Evolutionary conservation across 1,139 yeast genomes (phyloP).

Genomic region (Geotrichum carabidarum): DNA sequence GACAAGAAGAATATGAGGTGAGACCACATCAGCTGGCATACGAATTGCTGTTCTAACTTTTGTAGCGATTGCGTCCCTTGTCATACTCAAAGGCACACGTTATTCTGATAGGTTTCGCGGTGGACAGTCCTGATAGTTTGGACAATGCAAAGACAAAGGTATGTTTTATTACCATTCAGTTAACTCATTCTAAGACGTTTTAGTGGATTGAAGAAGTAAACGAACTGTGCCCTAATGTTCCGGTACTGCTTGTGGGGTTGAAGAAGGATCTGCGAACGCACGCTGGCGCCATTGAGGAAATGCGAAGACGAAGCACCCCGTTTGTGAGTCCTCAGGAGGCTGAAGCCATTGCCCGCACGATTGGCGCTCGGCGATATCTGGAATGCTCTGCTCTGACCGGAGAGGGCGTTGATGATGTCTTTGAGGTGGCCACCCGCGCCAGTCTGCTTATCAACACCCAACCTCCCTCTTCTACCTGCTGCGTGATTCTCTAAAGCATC

Average conservation of each 20-base stretch:
- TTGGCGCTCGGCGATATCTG: constrained; percentile 79
- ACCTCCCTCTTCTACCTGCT: constrained; percentile 10
- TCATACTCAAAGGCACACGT: constrained; percentile 67
- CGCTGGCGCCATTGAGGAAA: constrained; percentile 65
- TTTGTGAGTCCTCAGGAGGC: constrained; percentile 78
- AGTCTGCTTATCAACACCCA: constrained; percentile 41
- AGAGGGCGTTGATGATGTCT: constrained; percentile 85
- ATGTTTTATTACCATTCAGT: background rate
- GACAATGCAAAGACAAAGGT: constrained; percentile 51
- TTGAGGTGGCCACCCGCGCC: constrained; percentile 83
- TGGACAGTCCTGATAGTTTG: constrained; percentile 59
- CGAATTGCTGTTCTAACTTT: constrained; percentile 6
- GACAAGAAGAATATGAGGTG: constrained; percentile 66
- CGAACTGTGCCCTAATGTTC: constrained; percentile 75
- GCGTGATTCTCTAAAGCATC: constrained; percentile 1
- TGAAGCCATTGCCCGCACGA: constrained; percentile 75
- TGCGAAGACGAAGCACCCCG: constrained; percentile 67
- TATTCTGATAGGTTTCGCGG: constrained; percentile 61
- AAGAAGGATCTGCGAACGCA: constrained; percentile 85
- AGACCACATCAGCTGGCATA: constrained; percentile 17
- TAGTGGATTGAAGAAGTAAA: constrained; percentile 71
- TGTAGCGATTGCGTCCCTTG: constrained; percentile 53
- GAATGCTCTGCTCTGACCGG: constrained; percentile 95
- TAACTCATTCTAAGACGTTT: constrained; percentile 4
- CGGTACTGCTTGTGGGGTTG: constrained; percentile 81